Evolutionary conservation across 331 rosid genomes (phyloP), one percentile per base, ranked within the genome.

Genomic region (Rosa hybrid): DNA sequence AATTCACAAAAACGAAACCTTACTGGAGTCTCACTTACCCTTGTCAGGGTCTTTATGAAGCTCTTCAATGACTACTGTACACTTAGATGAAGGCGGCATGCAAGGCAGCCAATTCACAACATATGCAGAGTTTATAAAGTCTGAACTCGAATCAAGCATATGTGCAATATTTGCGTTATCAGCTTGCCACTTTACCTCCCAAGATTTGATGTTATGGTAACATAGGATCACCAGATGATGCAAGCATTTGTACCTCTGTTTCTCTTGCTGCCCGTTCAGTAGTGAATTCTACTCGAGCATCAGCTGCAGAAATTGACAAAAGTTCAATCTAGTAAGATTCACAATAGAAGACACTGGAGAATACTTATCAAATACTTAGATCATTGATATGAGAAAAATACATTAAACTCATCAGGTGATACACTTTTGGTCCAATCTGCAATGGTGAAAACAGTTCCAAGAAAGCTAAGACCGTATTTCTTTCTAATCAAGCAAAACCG

Each of bases 201-300:
- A 51, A 5, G 50, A 84, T 82, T 71, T 59, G 56, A 76, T 38
- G 68, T 87, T 78, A 93, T 23, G 96, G 98, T 83, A 93, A 49
- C 98, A 96, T 93, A 71, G 97, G 98, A 87, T 96, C 99, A 74
- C 98, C 94, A 20, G 96, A 83, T n/a, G 97, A 74, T 1, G 92
- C 90, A 41, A 93, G 86, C 91, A 92, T 90, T 72, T 90, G 94
- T 48, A 91, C 85, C 77, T 89, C 87, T 10, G 92, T 75, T 80
- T 90, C 98, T 78, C 89, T 91, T 25, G 90, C 90, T 59, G 94
- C 83, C 63, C 87, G 90, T 78, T 89, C 90, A 38, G 88, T 76
- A 79, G 90, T 80, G 77, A 88, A 90, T 18, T 93, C 97, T 80
- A 89, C 88, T 80, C 88, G 85, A 74, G 97, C 78, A 53, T 92